Percentiles rank a stretch among this genome's conserved stretches.
Conservation (phyloP, 768 basidiomycete genomes). For the Auricularia heimuer region DNA sequence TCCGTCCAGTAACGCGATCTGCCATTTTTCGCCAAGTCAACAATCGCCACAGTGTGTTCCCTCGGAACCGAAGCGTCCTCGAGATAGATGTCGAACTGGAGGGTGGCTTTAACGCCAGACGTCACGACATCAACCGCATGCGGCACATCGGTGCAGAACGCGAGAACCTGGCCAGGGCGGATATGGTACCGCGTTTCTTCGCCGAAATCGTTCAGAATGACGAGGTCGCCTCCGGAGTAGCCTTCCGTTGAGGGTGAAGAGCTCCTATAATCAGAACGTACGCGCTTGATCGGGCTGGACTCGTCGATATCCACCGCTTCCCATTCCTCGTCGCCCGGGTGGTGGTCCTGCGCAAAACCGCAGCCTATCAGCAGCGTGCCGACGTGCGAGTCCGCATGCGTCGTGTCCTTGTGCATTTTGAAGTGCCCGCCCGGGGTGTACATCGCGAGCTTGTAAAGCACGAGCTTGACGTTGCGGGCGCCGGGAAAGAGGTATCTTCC, state of each 20-base stretch:
- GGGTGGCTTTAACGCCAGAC: constrained; percentile 12
- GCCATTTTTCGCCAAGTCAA: constrained; percentile 19
- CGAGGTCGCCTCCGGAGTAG: too few species aligned
- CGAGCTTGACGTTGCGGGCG: not conserved
- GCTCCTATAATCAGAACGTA: too few species aligned
- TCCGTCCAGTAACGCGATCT: constrained; percentile 16
- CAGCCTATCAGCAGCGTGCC: constrained; percentile 26
- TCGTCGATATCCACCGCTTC: not conserved
- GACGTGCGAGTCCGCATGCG: constrained; percentile 16
- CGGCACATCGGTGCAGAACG: constrained; percentile 24
- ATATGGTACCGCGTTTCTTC: too few species aligned
- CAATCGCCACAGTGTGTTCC: constrained; percentile 10
- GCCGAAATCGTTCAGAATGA: too few species aligned
- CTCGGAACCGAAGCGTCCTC: constrained; percentile 7
- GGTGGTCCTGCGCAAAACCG: constrained; percentile 13
- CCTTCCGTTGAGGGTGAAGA: too few species aligned
- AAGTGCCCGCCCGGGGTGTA: constrained; percentile 22
- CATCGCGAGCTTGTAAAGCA: constrained; percentile 25
- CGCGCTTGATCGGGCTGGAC: not conserved
- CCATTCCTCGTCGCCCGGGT: constrained; percentile 2
- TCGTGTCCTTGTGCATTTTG: constrained; percentile 21
- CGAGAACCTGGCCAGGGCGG: constrained; percentile 15
- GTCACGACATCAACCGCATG: constrained; percentile 22
- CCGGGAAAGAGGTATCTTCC: not conserved
- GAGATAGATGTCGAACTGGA: constrained; percentile 1